Evolutionary conservation across 2,329 filamentous ascomycete species (phyloP).

Genomic region (Ceratocystis variospora): DNA sequence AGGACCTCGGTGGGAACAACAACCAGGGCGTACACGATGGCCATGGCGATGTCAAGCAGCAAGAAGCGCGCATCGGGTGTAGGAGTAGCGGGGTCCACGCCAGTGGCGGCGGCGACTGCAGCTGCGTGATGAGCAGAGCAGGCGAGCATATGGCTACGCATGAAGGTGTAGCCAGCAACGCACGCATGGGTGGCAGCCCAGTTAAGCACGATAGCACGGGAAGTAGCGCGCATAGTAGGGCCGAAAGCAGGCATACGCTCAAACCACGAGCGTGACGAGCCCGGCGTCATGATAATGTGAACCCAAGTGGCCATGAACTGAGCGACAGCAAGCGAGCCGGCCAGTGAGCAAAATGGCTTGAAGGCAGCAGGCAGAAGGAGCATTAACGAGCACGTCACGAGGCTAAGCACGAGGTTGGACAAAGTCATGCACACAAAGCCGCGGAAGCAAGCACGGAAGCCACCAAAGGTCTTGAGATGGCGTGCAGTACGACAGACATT

Average conservation of each 20-base stretch:
- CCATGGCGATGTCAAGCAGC: constrained; percentile 27
- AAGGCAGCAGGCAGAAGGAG: constrained; percentile 23
- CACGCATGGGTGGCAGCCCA: constrained; percentile 44
- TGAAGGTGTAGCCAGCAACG: constrained; percentile 32
- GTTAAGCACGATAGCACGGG: constrained; percentile 49
- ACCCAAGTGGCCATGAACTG: constrained; percentile 64
- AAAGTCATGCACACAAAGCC: constrained; percentile 43
- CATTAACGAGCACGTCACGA: constrained; percentile 26
- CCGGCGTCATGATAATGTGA: constrained; percentile 67
- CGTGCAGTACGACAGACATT: constrained; percentile 39
- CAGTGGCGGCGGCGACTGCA: constrained; percentile 25
- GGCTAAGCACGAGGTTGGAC: constrained; percentile 30
- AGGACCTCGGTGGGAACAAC: constrained; percentile 64
- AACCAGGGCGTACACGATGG: constrained; percentile 35
- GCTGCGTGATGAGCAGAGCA: constrained; percentile 29
- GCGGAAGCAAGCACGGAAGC: constrained; percentile 51
- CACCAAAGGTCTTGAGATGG: constrained; percentile 47
- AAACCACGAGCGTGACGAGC: constrained; percentile 50
- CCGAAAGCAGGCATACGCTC: constrained; percentile 53
- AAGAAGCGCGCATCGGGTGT: constrained; percentile 24
- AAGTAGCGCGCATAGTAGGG: constrained; percentile 53
- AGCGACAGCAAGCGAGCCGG: constrained; percentile 43
- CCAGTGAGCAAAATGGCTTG: constrained; percentile 32
- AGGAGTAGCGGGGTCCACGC: constrained; percentile 20
- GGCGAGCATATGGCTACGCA: constrained; percentile 27